These are phyloP conservation scores for Symbiodinium pilosum DNA, from an alignment of 73 alveolate genomes.

Conservation along the genomic window DNA sequence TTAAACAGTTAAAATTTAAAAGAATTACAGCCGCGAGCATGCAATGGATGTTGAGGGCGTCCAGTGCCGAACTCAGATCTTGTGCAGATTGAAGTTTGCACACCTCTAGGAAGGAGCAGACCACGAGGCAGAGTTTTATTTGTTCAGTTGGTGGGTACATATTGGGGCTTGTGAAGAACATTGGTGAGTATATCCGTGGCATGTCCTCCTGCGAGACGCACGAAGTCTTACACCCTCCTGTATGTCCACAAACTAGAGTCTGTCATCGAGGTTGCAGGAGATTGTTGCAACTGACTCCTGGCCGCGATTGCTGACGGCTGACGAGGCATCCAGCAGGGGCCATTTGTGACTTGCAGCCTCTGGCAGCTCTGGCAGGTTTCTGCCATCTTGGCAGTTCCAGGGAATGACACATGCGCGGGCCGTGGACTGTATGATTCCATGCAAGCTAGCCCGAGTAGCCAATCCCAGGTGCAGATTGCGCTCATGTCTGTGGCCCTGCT, in stretches of 20 bases:
- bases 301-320: constrained; percentile 53
- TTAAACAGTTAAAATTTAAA: no score
- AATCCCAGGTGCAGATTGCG: constrained; percentile 73
- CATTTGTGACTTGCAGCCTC: not conserved
- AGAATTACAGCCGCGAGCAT: no score
- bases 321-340: constrained; percentile 27
- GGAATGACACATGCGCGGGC: not conserved
- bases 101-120: no score
- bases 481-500: not conserved
- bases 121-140: no score
- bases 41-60: not conserved
- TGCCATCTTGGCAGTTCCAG: not conserved
- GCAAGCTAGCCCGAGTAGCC: not conserved
- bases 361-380: not conserved
- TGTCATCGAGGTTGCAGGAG: constrained; percentile 48
- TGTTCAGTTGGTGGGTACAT: no score
- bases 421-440: not conserved
- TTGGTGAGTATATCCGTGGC: no score
- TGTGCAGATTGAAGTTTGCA: no score
- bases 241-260: no score
- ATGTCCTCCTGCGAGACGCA: no score
- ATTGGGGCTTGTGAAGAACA: no score
- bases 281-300: not conserved
- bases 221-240: no score
- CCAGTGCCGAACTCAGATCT: not conserved